These are phyloP conservation scores for Epichloe coenophiala DNA, from an alignment of 2,329 filamentous ascomycete genomes.

Conservation along the genomic window DNA sequence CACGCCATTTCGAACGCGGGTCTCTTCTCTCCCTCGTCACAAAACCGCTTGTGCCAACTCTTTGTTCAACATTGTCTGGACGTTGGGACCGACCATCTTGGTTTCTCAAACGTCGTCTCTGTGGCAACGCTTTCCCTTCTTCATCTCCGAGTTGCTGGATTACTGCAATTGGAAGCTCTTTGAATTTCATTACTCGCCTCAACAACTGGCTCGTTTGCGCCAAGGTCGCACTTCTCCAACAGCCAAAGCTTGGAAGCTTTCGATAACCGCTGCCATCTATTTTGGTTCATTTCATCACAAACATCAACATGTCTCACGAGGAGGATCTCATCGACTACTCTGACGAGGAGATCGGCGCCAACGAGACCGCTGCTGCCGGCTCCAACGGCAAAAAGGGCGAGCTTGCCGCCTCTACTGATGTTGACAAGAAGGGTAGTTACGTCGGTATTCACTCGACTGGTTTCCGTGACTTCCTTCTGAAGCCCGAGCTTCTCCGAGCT, in stretches of 20 bases:
- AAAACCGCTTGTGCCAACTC: background rate
- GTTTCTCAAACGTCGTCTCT: constrained; percentile 4
- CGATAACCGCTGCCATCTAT: background rate
- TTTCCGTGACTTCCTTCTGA: constrained; percentile 97
- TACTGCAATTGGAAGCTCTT: background rate
- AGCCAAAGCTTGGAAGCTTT: background rate
- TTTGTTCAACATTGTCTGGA: constrained; percentile 8
- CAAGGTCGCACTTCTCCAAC: background rate
- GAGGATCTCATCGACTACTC: constrained; percentile 99
- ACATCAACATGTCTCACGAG: constrained; percentile 62
- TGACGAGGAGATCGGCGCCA: constrained; percentile 95
- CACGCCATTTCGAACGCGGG: constrained; percentile 5
- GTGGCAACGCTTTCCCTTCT: background rate
- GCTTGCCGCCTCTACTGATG: constrained; percentile 59
- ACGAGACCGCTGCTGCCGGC: constrained; percentile 60
- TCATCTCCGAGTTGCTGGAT: background rate
- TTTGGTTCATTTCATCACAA: constrained; percentile 7
- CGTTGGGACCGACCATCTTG: constrained; percentile 6
- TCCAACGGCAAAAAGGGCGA: constrained; percentile 79
- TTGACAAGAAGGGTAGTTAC: constrained; percentile 98
- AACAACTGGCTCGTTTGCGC: background rate
- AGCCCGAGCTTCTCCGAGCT: constrained; percentile 95
- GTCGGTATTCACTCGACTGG: constrained; percentile 97
- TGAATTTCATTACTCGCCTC: constrained; percentile 2
- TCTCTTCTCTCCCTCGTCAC: constrained; percentile 6